A percentile compares a stretch with the other conserved stretches of the same genome.
phyloP scores from a whole-genome alignment of 176 grass and related monocot species.

The Sorghum bicolor region DNA sequence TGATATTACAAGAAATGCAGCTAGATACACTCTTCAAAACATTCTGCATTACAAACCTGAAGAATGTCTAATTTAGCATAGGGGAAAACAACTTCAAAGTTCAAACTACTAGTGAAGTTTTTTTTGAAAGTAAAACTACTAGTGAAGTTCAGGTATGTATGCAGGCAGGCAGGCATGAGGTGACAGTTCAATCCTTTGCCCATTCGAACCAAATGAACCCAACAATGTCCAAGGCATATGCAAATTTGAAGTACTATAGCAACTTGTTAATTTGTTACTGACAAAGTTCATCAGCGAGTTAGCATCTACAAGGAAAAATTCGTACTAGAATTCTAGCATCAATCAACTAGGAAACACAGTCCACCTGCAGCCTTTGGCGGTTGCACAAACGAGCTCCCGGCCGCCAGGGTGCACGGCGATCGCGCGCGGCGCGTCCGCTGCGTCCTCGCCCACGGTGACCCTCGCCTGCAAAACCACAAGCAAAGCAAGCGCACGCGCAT shows the following conservation, averaged over 20 bases:
- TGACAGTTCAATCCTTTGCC: not conserved
- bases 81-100: not conserved
- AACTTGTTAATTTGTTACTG: not conserved
- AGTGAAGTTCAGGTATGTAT: not conserved
- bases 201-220: not conserved
- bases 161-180: not conserved
- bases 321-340: not conserved
- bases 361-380: slow-evolving; percentile 76
- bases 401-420: slow-evolving; percentile 75
- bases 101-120: not conserved
- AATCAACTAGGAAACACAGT: not conserved
- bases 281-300: not conserved
- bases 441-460: slow-evolving; percentile 48
- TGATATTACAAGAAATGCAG: not conserved
- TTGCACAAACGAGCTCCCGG: slow-evolving; percentile 67
- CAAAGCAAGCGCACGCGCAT: not conserved
- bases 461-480: slow-evolving; percentile 31
- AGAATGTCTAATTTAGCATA: not conserved
- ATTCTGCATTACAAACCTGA: not conserved
- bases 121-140: too few relatives aligned
- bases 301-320: not conserved
- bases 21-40: not conserved
- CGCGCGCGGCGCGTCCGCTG: slow-evolving; percentile 33
- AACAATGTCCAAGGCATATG: not conserved
- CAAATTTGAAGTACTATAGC: not conserved